These are phyloP conservation scores for Rhytidiadelphus loreus DNA, from an alignment of 225 moss, liverwort and hornwort genomes.

Conservation along the genomic window DNA sequence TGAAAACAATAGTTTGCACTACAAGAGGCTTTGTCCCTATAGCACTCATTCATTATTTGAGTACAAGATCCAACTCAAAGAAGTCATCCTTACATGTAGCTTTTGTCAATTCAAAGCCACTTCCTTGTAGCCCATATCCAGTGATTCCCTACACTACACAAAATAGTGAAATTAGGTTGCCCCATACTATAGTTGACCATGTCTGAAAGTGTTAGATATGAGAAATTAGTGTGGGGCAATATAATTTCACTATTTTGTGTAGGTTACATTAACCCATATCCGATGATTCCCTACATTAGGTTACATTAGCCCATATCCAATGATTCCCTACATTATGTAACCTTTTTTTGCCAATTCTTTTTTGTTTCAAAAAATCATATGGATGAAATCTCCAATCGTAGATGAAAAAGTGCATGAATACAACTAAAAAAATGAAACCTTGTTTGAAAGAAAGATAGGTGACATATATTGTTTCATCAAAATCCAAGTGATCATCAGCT, in stretches of 20 bases:
- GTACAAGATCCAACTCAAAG: neutral
- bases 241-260: no score
- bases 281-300: rapidly evolving
- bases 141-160: rapidly evolving
- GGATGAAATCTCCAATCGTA: neutral
- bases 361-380: no score
- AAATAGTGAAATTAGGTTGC: no score
- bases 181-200: no score
- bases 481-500: neutral
- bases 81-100: neutral
- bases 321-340: neutral
- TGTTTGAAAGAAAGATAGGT: neutral
- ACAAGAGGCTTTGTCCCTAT: neutral
- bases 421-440: neutral
- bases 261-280: no score
- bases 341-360: neutral
- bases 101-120: neutral
- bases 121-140: neutral
- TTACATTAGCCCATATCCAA: no score
- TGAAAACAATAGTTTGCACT: neutral
- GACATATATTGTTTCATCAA: neutral
- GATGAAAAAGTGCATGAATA: neutral
- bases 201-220: no score
- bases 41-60: neutral
- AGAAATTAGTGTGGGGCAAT: no score